phyloP scores from a whole-genome alignment of 345 rosid species.

The Zanthoxylum bungeanum region DNA sequence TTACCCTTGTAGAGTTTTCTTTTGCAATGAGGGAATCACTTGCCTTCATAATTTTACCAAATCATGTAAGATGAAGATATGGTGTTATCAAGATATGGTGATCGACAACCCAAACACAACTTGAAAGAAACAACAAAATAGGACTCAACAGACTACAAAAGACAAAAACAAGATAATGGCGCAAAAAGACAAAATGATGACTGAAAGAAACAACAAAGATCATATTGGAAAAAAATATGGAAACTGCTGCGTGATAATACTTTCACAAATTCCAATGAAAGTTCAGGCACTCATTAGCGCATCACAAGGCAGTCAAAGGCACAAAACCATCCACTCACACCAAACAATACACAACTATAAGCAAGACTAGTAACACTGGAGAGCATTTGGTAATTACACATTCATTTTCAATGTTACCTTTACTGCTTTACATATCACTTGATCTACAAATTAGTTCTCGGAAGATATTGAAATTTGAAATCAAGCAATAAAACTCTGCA shows the following conservation, averaged over 20 bases:
- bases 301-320: background rate
- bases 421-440: background rate
- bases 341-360: background rate
- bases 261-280: background rate
- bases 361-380: background rate
- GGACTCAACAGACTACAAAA: background rate
- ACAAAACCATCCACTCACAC: background rate
- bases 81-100: background rate
- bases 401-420: background rate
- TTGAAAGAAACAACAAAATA: background rate
- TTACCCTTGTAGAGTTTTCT: background rate
- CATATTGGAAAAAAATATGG: background rate
- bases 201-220: background rate
- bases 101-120: background rate
- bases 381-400: background rate
- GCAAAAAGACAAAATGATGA: constrained; percentile 9
- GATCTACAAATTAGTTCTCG: background rate
- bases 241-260: background rate
- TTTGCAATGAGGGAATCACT: background rate
- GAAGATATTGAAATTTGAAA: background rate
- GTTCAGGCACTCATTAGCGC: background rate
- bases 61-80: background rate
- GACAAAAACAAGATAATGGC: background rate
- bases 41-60: background rate
- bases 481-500: background rate